Conservation (phyloP, 805 yeast genomes). For the Candida gorgasii region DNA sequence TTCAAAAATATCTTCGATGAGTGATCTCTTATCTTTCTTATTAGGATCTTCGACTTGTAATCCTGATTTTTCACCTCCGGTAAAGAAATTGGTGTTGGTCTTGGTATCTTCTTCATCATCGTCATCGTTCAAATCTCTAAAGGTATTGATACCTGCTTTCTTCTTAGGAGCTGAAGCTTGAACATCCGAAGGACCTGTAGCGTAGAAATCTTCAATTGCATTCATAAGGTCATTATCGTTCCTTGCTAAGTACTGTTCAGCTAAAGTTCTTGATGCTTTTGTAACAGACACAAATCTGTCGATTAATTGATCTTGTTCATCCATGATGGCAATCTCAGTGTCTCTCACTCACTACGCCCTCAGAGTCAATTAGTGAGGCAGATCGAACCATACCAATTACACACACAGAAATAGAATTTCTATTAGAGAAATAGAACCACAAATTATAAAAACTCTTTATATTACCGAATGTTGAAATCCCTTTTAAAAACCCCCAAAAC, state of each 20-base stretch:
- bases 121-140: constrained; percentile 41
- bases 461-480: constrained; percentile 52
- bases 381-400: too few relatives aligned
- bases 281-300: constrained; percentile 41
- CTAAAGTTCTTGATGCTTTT: constrained; percentile 32
- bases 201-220: constrained; percentile 45
- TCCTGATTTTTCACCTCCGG: constrained; percentile 75
- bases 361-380: too few relatives aligned
- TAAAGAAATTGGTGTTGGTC: constrained; percentile 56
- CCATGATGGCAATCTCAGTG: constrained; percentile 16
- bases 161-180: constrained; percentile 6
- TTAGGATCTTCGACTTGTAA: constrained; percentile 78
- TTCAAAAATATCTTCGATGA: constrained; percentile 68
- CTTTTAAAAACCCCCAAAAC: constrained; percentile 37
- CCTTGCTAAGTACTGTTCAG: constrained; percentile 40
- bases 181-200: constrained; percentile 17
- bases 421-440: not conserved
- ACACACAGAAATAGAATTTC: not conserved
- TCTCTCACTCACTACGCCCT: too few relatives aligned
- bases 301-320: constrained; percentile 24
- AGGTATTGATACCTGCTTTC: constrained; percentile 34
- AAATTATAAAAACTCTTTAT: constrained; percentile 10
- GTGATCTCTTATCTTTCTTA: constrained; percentile 39
- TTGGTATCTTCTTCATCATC: constrained; percentile 56
- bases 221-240: constrained; percentile 37